Conservation (phyloP, 352 stramenopile genomes). For the Hyaloperonospora brassicae region DNA sequence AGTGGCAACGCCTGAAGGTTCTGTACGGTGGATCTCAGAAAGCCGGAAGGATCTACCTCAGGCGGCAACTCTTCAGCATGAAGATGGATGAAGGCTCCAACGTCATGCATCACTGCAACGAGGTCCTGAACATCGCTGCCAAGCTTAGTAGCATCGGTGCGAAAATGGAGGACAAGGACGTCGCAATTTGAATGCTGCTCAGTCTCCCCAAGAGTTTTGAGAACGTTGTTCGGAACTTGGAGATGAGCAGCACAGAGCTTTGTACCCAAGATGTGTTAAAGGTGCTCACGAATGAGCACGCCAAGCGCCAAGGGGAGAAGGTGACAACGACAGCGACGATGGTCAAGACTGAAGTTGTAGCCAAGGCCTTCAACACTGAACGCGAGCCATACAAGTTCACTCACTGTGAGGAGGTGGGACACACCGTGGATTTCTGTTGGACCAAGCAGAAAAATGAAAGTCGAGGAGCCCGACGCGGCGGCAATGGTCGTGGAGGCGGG, state of each 20-base stretch:
- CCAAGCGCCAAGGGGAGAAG: no score
- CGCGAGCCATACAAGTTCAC: no score
- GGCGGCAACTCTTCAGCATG: slow-evolving; percentile 10
- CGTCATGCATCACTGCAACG: slow-evolving; percentile 7
- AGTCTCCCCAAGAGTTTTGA: slow-evolving; percentile 4
- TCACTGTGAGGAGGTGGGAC: no score
- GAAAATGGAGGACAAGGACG: slow-evolving; percentile 8
- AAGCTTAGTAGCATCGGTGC: slow-evolving; percentile 6
- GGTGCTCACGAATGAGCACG: no score
- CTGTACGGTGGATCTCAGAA: slow-evolving; percentile 15
- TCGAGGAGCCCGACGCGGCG: background rate
- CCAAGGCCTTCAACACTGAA: no score
- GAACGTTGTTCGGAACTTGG: slow-evolving; percentile 8
- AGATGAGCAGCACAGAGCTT: no score
- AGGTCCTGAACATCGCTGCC: slow-evolving; percentile 6
- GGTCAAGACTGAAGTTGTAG: no score
- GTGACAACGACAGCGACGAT: no score
- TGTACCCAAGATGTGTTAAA: no score
- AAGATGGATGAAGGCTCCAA: slow-evolving; percentile 7
- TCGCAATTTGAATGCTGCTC: slow-evolving; percentile 5
- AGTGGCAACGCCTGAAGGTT: slow-evolving; percentile 9
- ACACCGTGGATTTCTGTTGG: background rate
- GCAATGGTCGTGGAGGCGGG: background rate
- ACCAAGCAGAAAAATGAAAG: background rate
- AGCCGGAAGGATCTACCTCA: slow-evolving; percentile 19